Conservation (phyloP, 192 early-diverging fungal genomes). For the Backusella westeae region DNA sequence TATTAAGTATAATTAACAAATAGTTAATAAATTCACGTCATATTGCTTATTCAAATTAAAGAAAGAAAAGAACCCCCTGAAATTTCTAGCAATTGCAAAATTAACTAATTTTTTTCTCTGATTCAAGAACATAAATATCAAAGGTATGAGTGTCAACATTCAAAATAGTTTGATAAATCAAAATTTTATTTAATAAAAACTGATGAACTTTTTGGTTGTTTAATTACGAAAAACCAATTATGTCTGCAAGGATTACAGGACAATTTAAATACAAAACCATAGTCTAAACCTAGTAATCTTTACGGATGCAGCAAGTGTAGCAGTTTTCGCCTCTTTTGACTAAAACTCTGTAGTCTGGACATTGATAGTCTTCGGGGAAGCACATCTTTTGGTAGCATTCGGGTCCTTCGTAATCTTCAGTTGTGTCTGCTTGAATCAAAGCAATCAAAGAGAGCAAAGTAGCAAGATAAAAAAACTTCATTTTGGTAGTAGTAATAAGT, state of each 20-base stretch:
- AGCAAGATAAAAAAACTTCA: not conserved
- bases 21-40: too few species aligned
- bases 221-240: not conserved
- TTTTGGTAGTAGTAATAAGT: not conserved
- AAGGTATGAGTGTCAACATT: not conserved
- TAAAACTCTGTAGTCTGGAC: not conserved
- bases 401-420: not conserved
- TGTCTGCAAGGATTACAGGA: not conserved
- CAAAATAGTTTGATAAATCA: not conserved
- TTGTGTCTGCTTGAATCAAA: not conserved
- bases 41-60: too few species aligned
- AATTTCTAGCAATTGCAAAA: too few species aligned
- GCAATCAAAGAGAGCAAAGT: not conserved
- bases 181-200: not conserved
- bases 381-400: not conserved
- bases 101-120: not conserved
- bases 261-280: not conserved
- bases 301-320: slow-evolving; percentile 1
- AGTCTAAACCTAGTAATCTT: not conserved
- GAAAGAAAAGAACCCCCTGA: too few species aligned
- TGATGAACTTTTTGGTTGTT: not conserved
- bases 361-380: not conserved
- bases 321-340: not conserved
- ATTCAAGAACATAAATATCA: not conserved
- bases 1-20: too few species aligned